Base-by-base conservation (phyloP, 495 filamentous ascomycete species). In the Trichoderma reesei region DNA sequence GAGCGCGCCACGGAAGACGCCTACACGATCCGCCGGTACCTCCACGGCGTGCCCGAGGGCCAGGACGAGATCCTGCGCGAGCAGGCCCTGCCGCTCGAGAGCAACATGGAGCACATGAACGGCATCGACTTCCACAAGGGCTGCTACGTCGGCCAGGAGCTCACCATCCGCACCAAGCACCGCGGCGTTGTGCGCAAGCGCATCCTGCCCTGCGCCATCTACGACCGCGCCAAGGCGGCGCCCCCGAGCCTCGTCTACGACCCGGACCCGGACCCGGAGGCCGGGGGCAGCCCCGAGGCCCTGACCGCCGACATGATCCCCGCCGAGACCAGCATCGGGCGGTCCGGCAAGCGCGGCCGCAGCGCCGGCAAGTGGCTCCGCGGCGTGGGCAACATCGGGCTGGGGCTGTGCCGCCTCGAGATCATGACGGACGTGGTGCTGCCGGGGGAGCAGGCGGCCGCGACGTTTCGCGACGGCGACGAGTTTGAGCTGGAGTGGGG, bases 71-170 rank as follows among this genome's bases (percentile, higher is more conserved):
- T 98, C 16, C 72, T 83, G 31, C 72, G 77, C 59, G 88, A 86
- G 51, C 73, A 79, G 3, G 86, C 90, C 34, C 76, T 98, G 56
- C 91, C 92, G 26, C 85, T 88, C 67, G 91, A 97, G 72, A 85
- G 78, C 65, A 94, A 96, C 72, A 78, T 96, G 67, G 94, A 98
- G 73, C 79, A 89, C 67, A 86, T 87, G 80, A 80, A 82, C 18
- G 95, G 82, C 3, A 83, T 98, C 48, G 91, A 97, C 77, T 98
- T 95, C 75, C 82, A 85, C 59, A 98, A 98, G 76, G 94, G 94
- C 1, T 98, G 94, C 74, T 98, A 98, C 73, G 86, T 98, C 0
- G 94, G 94, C 0, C 94, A 98, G 76, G 94, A 98, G 72, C 79
- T 98, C 62, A 98, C 95, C 8, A 96, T 96, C 56, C 86, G 94